A percentile compares a stretch with the other conserved stretches of the same genome.
Evolutionary conservation across 1,139 yeast genomes (phyloP).

Genomic region (Taphrina flavorubra): DNA sequence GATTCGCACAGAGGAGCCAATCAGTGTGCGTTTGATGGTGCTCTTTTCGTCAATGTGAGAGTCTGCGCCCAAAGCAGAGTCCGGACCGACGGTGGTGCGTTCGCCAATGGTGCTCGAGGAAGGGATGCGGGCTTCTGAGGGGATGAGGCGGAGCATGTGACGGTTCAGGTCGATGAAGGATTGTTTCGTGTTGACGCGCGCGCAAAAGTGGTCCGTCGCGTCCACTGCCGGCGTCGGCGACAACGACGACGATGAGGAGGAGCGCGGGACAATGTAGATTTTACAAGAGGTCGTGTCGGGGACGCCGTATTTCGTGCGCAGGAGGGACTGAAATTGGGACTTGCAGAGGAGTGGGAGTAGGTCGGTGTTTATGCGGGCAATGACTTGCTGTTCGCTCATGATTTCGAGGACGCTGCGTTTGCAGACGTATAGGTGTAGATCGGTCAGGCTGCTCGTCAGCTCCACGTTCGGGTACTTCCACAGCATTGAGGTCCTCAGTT

Average conservation of each 20-base stretch:
- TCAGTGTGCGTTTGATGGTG: slow-evolving; percentile 80
- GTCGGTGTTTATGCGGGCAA: slow-evolving; percentile 42
- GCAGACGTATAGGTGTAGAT: slow-evolving; percentile 82
- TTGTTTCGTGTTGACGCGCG: slow-evolving; percentile 42
- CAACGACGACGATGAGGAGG: no score
- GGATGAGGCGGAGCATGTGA: slow-evolving; percentile 27
- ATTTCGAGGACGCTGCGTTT: slow-evolving; percentile 41
- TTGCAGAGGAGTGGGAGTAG: slow-evolving; percentile 42
- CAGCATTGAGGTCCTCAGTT: slow-evolving; percentile 80
- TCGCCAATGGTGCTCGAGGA: slow-evolving; percentile 52
- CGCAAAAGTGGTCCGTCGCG: slow-evolving; percentile 29
- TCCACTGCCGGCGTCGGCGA: no score
- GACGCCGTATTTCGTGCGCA: slow-evolving; percentile 29
- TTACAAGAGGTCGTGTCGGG: slow-evolving; percentile 1
- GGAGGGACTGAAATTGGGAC: slow-evolving; percentile 42
- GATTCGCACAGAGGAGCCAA: slow-evolving; percentile 75
- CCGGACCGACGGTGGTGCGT: slow-evolving; percentile 82
- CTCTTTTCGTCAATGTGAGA: slow-evolving; percentile 75
- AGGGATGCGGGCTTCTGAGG: slow-evolving; percentile 27
- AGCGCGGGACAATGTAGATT: slow-evolving; percentile 19
- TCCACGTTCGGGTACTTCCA: slow-evolving; percentile 84
- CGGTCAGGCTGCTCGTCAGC: slow-evolving; percentile 75
- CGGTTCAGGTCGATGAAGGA: slow-evolving; percentile 42
- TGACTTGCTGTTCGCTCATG: slow-evolving; percentile 32
- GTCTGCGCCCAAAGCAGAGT: slow-evolving; percentile 64